Evolutionary conservation across 2,329 filamentous ascomycete species (phyloP), one percentile per base, ranked within the genome.

Genomic region (Pseudogymnoascus sp.): DNA sequence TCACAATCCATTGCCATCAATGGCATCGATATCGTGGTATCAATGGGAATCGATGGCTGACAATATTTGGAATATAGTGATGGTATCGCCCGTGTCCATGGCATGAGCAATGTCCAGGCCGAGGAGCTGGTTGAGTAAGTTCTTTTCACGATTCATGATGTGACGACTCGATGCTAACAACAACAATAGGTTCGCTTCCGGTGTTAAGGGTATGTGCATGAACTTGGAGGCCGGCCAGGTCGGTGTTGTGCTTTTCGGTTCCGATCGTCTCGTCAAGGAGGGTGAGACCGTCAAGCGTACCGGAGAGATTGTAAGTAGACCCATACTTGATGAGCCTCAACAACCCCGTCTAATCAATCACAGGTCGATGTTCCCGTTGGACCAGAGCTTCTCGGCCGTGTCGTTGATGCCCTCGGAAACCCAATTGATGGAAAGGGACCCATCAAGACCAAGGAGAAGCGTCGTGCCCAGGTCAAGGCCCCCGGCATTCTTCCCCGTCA

Each of bases 181-280:
- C 64, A 63, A 64, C 66, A 63, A 22, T 8, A 97, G 92, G 85
- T 99, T 99, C 84, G 91, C 94, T 74, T 99, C 94, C 69, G 94
- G 94, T 79, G 94, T 97, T 81, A 97, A 97, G 88, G 94, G 94
- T 80, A 99, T 99, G 94, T 97, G 93, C 90, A 97, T 99, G 93
- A 99, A 99, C 90, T 88, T 99, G 81, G 94, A 99, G 84, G 94
- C 94, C 80, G 94, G 94, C 79, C 94, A 97, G 82, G 94, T 99
- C 82, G 94, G 94, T 96, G 92, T 99, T 75, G 94, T 99, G 86
- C 86, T 99, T 76, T 99, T 99, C 86, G 94, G 94, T 88, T 97
- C 94, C 76, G 94, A 99, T 83, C 92, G 94, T 92, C 86, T 97
- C 73, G 94, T 99, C 87, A 94, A 91, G 85, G 94, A 99, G 82